Evolutionary conservation across 164 flowering plant species (phyloP).

Genomic region (Brasenia schreberi): DNA sequence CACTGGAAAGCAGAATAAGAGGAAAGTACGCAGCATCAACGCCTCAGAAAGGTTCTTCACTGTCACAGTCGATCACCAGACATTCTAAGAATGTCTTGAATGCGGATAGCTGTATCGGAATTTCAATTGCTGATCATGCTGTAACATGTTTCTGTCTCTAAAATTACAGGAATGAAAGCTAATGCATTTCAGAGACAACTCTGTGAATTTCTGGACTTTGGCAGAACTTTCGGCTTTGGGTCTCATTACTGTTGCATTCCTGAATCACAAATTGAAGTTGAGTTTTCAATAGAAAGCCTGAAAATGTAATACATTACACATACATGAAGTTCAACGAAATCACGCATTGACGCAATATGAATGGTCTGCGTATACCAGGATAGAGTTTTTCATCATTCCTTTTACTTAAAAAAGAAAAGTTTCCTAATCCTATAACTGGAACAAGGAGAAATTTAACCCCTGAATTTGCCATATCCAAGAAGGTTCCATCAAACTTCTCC

Average conservation of each 20-base stretch:
- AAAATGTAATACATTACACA: too few species aligned
- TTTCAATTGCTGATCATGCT: conserved; percentile 53
- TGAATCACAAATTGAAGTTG: conserved; percentile 19
- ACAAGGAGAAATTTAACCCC: too few species aligned
- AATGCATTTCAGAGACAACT: conserved; percentile 94
- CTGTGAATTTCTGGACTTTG: conserved; percentile 92
- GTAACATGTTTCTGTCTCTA: conserved; percentile 44
- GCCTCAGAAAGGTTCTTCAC: conserved; percentile 97
- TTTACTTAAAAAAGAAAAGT: too few species aligned
- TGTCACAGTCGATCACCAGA: conserved; percentile 72
- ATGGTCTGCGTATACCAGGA: too few species aligned
- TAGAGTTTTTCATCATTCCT: too few species aligned
- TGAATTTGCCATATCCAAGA: too few species aligned
- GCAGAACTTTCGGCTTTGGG: conserved; percentile 91
- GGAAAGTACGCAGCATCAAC: conserved; percentile 96
- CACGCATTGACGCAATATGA: too few species aligned
- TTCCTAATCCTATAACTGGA: too few species aligned
- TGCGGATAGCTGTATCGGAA: conserved; percentile 79
- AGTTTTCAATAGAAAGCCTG: too few species aligned
- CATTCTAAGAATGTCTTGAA: conserved; percentile 80
- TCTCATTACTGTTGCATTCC: conserved; percentile 90
- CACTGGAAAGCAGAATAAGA: conserved; percentile 86
- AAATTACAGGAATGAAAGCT: conserved; percentile 82
- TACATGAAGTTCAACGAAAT: too few species aligned
- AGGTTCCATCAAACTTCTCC: too few species aligned